A percentile compares a stretch with the other conserved stretches of the same genome.
These are phyloP conservation scores for Schizochytrium sp. DNA, from an alignment of 108 stramenopile species.

Conservation along the genomic window DNA sequence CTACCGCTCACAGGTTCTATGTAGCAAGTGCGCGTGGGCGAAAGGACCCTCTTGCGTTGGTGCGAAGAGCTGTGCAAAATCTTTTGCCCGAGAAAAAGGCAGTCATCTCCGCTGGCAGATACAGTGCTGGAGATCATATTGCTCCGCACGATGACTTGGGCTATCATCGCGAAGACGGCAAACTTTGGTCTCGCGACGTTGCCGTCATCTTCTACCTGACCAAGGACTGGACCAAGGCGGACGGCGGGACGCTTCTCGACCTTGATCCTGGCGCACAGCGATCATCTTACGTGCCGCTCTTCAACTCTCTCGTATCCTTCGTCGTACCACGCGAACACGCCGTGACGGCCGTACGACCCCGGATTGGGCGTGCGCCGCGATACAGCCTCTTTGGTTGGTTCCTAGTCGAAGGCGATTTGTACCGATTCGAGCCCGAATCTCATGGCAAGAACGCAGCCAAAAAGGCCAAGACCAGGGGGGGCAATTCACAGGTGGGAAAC, in stretches of 20 bases:
- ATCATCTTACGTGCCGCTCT: not conserved
- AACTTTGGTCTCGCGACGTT: not conserved
- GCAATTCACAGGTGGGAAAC: too few species aligned
- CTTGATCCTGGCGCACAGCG: not conserved
- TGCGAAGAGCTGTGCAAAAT: not conserved
- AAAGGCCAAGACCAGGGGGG: too few species aligned
- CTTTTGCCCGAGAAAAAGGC: not conserved
- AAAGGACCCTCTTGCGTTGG: not conserved
- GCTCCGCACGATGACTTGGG: not conserved
- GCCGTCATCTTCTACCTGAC: conserved; percentile 8
- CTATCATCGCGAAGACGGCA: not conserved
- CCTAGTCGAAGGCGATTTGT: not conserved
- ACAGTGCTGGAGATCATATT: not conserved
- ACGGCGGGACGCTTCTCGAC: not conserved
- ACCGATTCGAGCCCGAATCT: not conserved
- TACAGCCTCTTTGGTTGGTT: conserved; percentile 12
- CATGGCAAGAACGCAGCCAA: too few species aligned
- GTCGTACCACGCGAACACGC: not conserved
- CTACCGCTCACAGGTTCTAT: not conserved
- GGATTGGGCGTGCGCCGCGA: not conserved
- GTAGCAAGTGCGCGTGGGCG: not conserved
- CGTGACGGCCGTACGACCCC: not conserved
- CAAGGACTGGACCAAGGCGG: not conserved
- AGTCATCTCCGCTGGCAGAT: not conserved
- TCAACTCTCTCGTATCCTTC: not conserved